A percentile compares a stretch with the other conserved stretches of the same genome.
phyloP scores from a whole-genome alignment of 2,329 filamentous ascomycete species.

The Coleophoma cylindrospora region DNA sequence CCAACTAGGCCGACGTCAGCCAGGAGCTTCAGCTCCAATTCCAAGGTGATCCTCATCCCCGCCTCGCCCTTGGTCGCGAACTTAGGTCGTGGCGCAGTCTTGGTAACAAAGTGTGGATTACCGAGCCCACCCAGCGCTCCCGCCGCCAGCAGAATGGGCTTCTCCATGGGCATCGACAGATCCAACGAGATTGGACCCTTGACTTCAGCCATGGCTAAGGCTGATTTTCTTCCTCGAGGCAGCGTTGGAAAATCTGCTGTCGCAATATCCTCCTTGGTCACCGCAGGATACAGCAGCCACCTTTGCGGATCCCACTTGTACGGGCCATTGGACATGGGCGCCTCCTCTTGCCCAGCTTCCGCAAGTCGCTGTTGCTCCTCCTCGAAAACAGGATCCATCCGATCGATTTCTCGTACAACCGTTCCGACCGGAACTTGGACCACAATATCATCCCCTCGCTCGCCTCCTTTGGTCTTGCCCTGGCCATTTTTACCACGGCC shows the following conservation, averaged over 20 bases:
- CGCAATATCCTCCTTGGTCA: slow-evolving; percentile 65
- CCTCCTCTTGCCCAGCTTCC: slow-evolving; percentile 33
- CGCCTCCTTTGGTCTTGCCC: slow-evolving; percentile 68
- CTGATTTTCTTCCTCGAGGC: slow-evolving; percentile 48
- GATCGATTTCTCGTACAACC: slow-evolving; percentile 75
- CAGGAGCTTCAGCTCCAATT: slow-evolving; percentile 90
- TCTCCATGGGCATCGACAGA: slow-evolving; percentile 70
- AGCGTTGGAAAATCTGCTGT: slow-evolving; percentile 52
- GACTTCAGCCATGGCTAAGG: slow-evolving; percentile 56
- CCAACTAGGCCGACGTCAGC: slow-evolving; percentile 94
- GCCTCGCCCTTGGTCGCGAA: slow-evolving; percentile 85
- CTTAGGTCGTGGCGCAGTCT: slow-evolving; percentile 69
- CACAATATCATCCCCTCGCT: slow-evolving; percentile 79
- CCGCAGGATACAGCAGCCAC: slow-evolving; percentile 82
- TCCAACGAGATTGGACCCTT: slow-evolving; percentile 68
- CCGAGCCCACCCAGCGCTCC: slow-evolving; percentile 87
- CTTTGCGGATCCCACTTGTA: slow-evolving; percentile 53
- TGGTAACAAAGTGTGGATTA: slow-evolving; percentile 87
- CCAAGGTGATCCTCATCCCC: slow-evolving; percentile 71
- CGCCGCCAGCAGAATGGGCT: slow-evolving; percentile 78
- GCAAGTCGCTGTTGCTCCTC: slow-evolving; percentile 44
- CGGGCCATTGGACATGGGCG: slow-evolving; percentile 22
- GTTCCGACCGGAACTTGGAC: slow-evolving; percentile 92
- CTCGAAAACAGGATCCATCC: slow-evolving; percentile 71
- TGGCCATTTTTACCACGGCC: slow-evolving; percentile 73